Conservation (phyloP, 306 rosid species). For the Gastrolobium bilobum region DNA sequence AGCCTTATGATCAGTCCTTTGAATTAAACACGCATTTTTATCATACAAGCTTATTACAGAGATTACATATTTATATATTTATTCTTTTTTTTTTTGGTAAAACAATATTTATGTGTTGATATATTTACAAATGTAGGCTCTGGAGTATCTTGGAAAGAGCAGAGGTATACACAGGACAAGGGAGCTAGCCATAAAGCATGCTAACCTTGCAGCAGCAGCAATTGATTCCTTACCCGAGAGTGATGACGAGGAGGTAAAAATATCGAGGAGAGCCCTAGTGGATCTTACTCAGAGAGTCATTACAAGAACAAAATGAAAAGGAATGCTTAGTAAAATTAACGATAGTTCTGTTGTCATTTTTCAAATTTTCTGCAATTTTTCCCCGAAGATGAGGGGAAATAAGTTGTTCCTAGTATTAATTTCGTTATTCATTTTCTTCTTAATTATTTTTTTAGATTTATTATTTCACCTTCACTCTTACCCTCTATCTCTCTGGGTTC, state of each 20-base stretch:
- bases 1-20: background rate
- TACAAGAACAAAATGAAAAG: constrained; percentile 77
- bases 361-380: constrained; percentile 22
- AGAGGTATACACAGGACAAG: constrained; percentile 82
- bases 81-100: background rate
- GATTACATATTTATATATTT: background rate
- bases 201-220: constrained; percentile 87
- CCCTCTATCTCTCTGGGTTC: background rate
- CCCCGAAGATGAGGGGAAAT: constrained; percentile 39
- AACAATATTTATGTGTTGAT: background rate
- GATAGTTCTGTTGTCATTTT: constrained; percentile 33
- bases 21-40: background rate
- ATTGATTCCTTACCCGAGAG: constrained; percentile 82
- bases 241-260: constrained; percentile 76
- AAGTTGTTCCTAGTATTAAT: constrained; percentile 41
- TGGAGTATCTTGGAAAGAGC: constrained; percentile 91
- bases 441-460: constrained; percentile 24
- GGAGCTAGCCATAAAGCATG: constrained; percentile 88
- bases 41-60: background rate
- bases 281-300: constrained; percentile 89
- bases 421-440: constrained; percentile 23
- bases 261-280: constrained; percentile 85
- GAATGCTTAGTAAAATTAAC: constrained; percentile 18
- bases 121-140: constrained; percentile 62
- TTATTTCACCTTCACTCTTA: background rate